These are phyloP conservation scores for Phylloporus arenicola DNA, from an alignment of 768 basidiomycete genomes.

Conservation along the genomic window DNA sequence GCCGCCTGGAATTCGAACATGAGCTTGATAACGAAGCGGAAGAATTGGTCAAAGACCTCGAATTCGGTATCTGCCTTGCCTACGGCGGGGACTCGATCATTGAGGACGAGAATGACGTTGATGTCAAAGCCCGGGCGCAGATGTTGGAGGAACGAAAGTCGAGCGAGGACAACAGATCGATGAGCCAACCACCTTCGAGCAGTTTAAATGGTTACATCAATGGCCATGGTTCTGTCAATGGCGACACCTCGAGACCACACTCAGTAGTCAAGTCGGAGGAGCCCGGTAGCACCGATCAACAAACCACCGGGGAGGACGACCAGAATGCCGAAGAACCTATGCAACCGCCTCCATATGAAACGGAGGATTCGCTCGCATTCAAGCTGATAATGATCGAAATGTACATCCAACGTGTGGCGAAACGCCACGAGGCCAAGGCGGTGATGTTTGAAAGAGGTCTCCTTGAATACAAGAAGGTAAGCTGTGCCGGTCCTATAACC, in stretches of 20 bases:
- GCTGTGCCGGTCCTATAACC: conserved; percentile 8
- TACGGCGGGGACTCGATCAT: conserved; percentile 80
- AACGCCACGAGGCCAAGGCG: conserved; percentile 77
- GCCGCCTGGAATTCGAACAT: conserved; percentile 97
- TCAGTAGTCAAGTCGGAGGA: conserved; percentile 41
- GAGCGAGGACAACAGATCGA: conserved; percentile 13
- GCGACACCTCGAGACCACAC: conserved; percentile 25
- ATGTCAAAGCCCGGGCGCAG: conserved; percentile 50
- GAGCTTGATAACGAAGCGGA: conserved; percentile 97
- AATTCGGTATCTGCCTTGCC: conserved; percentile 83
- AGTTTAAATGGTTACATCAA: conserved; percentile 29
- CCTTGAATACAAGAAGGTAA: conserved; percentile 90
- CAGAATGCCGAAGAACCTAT: conserved; percentile 59
- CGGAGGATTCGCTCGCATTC: conserved; percentile 74
- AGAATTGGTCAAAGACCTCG: conserved; percentile 89
- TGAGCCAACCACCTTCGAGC: conserved; percentile 22
- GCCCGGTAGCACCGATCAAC: conserved; percentile 30
- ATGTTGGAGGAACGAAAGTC: conserved; percentile 37
- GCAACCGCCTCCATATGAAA: conserved; percentile 78
- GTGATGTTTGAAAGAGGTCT: conserved; percentile 90
- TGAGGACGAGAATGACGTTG: conserved; percentile 74
- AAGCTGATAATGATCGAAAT: conserved; percentile 88
- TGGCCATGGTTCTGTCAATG: conserved; percentile 35
- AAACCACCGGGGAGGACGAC: conserved; percentile 46
- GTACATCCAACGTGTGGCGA: conserved; percentile 85